Percentiles rank a stretch among this genome's conserved stretches.
Evolutionary conservation across 2,329 filamentous ascomycete species (phyloP).

Genomic region (Sporothrix curviconia): DNA sequence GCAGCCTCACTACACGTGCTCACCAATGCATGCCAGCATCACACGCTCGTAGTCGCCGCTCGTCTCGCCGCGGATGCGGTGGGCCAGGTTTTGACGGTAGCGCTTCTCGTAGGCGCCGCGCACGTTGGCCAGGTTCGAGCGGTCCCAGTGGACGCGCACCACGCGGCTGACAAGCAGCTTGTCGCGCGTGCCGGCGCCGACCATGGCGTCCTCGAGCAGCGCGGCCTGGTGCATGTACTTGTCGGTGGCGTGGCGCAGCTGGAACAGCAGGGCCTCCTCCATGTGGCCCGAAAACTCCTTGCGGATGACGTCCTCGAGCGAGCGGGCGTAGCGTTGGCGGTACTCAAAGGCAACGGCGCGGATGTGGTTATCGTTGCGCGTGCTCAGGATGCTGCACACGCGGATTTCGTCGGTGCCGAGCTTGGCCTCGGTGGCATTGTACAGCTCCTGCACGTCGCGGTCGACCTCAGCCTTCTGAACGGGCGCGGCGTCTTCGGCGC

Average conservation of each 20-base stretch:
- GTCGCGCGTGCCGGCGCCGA: slow-evolving; percentile 81
- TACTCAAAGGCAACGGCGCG: slow-evolving; percentile 74
- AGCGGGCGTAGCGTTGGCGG: slow-evolving; percentile 59
- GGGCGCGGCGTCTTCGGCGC: slow-evolving; percentile 71
- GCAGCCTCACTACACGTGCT: slow-evolving; percentile 26
- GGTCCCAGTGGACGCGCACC: slow-evolving; percentile 78
- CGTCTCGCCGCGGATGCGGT: slow-evolving; percentile 73
- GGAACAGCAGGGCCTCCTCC: slow-evolving; percentile 73
- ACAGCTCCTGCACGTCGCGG: slow-evolving; percentile 67
- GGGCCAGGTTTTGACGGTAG: slow-evolving; percentile 60
- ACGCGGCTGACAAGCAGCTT: slow-evolving; percentile 69
- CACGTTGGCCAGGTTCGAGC: slow-evolving; percentile 65
- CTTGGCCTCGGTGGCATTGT: slow-evolving; percentile 68
- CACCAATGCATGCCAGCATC: slow-evolving; percentile 62
- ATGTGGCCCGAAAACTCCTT: slow-evolving; percentile 90
- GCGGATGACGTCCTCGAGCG: slow-evolving; percentile 66
- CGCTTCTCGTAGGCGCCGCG: slow-evolving; percentile 69
- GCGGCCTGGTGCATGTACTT: slow-evolving; percentile 77
- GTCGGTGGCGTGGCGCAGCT: slow-evolving; percentile 70
- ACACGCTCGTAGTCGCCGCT: slow-evolving; percentile 74
- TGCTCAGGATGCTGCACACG: slow-evolving; percentile 71
- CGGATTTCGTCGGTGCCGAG: slow-evolving; percentile 66
- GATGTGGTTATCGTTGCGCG: slow-evolving; percentile 74
- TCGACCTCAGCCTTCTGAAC: slow-evolving; percentile 68
- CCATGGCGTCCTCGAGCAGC: slow-evolving; percentile 81